Base-by-base conservation (phyloP, 495 filamentous ascomycete species). In the Saxispiralis lemnorum region DNA sequence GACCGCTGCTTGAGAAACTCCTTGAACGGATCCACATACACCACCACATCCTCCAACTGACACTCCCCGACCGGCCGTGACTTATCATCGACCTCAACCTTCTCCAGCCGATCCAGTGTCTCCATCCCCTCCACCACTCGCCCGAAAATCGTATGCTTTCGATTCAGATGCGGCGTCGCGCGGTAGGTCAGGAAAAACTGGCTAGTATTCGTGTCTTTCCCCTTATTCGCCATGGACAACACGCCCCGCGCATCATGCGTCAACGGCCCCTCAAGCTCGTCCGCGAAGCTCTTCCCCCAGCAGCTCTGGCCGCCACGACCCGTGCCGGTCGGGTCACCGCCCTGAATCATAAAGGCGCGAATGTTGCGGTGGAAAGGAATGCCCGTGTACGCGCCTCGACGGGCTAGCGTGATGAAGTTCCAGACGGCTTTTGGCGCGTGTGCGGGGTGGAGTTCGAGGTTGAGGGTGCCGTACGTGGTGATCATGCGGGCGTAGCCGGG, bases 171-270 rank as follows among this genome's bases (percentile, higher is more conserved):
- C 55, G 75, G 73, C 0, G 76, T 71, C 1, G 79, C 68, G 15
- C 80, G 76, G 58, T 96, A 96, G 1, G 77, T 82, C 53, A 97
- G 80, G 65, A 97, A 97, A 59, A 96, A 97, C 63, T 97, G 89
- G 43, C 71, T 79, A 30, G 79, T 83, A 55, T 97, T 97, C 2
- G 92, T 96, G 48, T 96, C 86, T 50, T 93, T 93, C 20, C 89
- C 89, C 52, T 97, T 97, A 53, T 97, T 97, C 28, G 89, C 89
- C 89, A 97, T 64, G 20, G 41, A 47, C 19, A 65, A 41, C 1
- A 89, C 69, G 1, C 89, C 89, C 3, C 89, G 63, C 0, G 66
- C 58, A 54, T 88, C 77, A 53, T 95, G 88, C 19, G 73, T 74
- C 24, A 85, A 55, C 0, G 89, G 92, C 0, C 87, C 85, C 19